phyloP scores from a whole-genome alignment of 345 rosid species.

The Citrus sp. region DNA sequence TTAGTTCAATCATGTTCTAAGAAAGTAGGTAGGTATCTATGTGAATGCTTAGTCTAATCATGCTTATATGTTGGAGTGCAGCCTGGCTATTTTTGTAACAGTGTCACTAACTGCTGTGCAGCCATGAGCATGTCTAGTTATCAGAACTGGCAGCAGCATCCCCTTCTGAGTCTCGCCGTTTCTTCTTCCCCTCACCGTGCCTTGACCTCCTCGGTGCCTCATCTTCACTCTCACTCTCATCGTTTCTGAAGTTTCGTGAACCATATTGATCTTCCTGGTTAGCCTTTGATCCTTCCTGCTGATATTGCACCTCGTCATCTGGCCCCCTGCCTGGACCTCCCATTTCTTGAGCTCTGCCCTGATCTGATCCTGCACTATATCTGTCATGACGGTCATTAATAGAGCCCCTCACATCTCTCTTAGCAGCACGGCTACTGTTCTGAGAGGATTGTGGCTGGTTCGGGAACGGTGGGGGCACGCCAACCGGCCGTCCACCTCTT shows the following conservation, averaged over 20 bases:
- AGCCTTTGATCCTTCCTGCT: constrained; percentile 38
- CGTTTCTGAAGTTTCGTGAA: constrained; percentile 50
- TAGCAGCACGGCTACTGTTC: constrained; percentile 39
- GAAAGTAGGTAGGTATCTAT: not conserved
- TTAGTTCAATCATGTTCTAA: not conserved
- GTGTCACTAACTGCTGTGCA: not conserved
- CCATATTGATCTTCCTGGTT: constrained; percentile 47
- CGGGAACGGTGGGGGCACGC: constrained; percentile 44
- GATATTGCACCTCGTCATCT: constrained; percentile 44
- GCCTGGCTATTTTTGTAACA: not conserved
- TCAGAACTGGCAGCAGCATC: constrained; percentile 18
- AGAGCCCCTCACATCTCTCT: constrained; percentile 48
- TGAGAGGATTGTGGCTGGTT: constrained; percentile 42
- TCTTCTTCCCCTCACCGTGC: constrained; percentile 92
- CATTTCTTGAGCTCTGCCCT: constrained; percentile 46
- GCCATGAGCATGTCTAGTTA: constrained; percentile 12
- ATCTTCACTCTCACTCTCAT: constrained; percentile 83
- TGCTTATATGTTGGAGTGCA: not conserved
- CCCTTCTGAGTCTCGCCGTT: constrained; percentile 39
- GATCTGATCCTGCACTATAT: constrained; percentile 44
- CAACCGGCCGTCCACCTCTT: constrained; percentile 58
- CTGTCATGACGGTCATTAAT: constrained; percentile 39
- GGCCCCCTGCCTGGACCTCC: constrained; percentile 30
- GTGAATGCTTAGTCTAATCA: not conserved
- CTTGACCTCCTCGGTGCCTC: constrained; percentile 98